Evolutionary conservation across 1,139 yeast genomes (phyloP), one percentile per base, ranked within the genome.

Genomic region (Oligophagozyma castellii): DNA sequence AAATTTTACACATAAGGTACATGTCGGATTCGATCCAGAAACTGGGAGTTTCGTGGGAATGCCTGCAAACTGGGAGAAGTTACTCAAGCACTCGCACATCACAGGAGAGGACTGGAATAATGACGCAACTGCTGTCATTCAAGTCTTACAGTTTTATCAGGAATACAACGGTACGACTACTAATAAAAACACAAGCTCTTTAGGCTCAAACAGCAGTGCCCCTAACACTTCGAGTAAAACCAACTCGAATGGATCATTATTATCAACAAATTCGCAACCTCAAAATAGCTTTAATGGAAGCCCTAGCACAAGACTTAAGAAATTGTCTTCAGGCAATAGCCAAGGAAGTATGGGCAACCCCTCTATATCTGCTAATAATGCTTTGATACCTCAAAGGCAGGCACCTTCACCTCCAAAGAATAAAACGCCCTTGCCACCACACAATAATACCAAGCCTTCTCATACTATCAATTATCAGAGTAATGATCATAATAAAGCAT

Each of bases 41-140:
- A 47, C 72, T 38, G 92, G 92, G 12, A 73, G 68, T 38, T 74
- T 77, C 47, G 76, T 79, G 12, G 84, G 84, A 2, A 65, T 77
- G 46, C 89, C 89, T 0, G 80, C 79, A 16, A 74, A 78, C 33
- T 78, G 89, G 92, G 74, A 75, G 44, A 71, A 65, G 36, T 56
- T 78, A 39, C 63, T 78, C 30, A 77, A 77, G 44, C 83, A 76
- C 46, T 76, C 86, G 7, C 72, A 78, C 46, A 77, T 78, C 42
- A 77, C 89, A 3, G 76, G 75, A 40, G 89, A 77, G 44, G 92
- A 78, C 55, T 74, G 83, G 77, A 73, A 77, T 13, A 76, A 75
- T 44, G 83, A 78, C 45, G 86, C 89, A 1, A 79, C 75, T 16
- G 89, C 92, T 0, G 92, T 68, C 23, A 84, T 89, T 40, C 96